Evolutionary conservation across 2,329 filamentous ascomycete species (phyloP).

Genomic region (Talaromyces sp.): DNA sequence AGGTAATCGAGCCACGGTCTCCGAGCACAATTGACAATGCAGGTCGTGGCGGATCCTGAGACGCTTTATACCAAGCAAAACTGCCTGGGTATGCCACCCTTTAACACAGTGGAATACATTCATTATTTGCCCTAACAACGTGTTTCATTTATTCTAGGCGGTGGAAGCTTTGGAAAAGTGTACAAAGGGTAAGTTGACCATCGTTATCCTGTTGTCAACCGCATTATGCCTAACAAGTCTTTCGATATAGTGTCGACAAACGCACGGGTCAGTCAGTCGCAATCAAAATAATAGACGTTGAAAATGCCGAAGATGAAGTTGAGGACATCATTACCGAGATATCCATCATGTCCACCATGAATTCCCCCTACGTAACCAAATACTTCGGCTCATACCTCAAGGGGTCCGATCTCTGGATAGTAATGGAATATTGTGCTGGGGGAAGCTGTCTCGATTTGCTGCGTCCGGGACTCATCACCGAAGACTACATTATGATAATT

Average conservation of each 20-base stretch:
- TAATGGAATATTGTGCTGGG: constrained; percentile 98
- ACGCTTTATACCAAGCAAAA: constrained; percentile 89
- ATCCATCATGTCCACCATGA: constrained; percentile 90
- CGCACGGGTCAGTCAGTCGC: constrained; percentile 88
- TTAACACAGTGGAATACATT: background rate
- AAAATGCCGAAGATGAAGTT: constrained; percentile 98
- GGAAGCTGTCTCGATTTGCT: constrained; percentile 94
- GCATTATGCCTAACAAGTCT: constrained; percentile 1
- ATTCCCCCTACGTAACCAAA: constrained; percentile 93
- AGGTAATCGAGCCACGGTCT: background rate
- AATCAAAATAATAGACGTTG: constrained; percentile 98
- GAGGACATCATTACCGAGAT: constrained; percentile 99
- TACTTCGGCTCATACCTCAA: constrained; percentile 97
- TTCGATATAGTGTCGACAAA: constrained; percentile 70
- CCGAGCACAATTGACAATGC: constrained; percentile 26
- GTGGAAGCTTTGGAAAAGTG: constrained; percentile 96
- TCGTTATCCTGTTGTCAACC: constrained; percentile 2
- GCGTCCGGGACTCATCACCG: constrained; percentile 85
- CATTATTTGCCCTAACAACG: background rate
- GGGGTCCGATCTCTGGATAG: constrained; percentile 95
- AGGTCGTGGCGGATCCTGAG: constrained; percentile 71
- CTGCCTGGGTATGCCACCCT: constrained; percentile 64
- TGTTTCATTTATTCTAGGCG: constrained; percentile 53
- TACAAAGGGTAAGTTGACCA: constrained; percentile 75
- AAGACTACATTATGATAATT: constrained; percentile 97